Evolutionary conservation across 352 stramenopile species (phyloP), one percentile per base, ranked within the genome.

Genomic region (Phytophthora boehmeriae): DNA sequence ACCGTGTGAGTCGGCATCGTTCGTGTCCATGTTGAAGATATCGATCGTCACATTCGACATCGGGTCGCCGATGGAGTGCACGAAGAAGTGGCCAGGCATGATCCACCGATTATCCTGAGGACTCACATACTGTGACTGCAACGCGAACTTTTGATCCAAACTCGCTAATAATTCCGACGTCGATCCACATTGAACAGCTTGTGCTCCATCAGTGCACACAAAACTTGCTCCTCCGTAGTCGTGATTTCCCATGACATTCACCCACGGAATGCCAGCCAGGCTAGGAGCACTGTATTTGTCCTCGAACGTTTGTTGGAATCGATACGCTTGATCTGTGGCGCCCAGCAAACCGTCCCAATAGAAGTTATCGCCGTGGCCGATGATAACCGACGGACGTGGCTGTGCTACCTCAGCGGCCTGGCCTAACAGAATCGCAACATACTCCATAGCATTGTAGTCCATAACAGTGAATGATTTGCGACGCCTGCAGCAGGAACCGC

Each of bases 11-110:
- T 91, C 79, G 0, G 83, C 83, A 42, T 88, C 78, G 61, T 90
- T 96, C 46, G 83, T 93, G 64, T 96, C 86, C 13, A 96, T 35
- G 56, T 93, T 96, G 52, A 93, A 96, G 27, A 96, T 88, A 47
- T 96, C 87, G 49, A 96, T 85, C 14, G 67, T 90, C 43, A 93
- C 68, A 44, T 80, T 81, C 11, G 71, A 80, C 16, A 39, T 63
- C 13, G 82, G 68, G 46, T 90, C 77, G 17, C 73, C 63, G 38
- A 96, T 73, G 23, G 72, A 81, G 55, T 93, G 65, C 30, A 92
- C 78, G 69, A 88, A 95, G 65, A 93, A 96, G 67, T 93, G 86
- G 47, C 90, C 88, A 4, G 73, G 67, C 69, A 96, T 79, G 51
- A 91, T 58, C 88, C 88, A 96, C 13, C 88, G 86, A 64, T 96